phyloP scores from a whole-genome alignment of 2,329 filamentous ascomycete species.

The Emergomyces pasteurianus region DNA sequence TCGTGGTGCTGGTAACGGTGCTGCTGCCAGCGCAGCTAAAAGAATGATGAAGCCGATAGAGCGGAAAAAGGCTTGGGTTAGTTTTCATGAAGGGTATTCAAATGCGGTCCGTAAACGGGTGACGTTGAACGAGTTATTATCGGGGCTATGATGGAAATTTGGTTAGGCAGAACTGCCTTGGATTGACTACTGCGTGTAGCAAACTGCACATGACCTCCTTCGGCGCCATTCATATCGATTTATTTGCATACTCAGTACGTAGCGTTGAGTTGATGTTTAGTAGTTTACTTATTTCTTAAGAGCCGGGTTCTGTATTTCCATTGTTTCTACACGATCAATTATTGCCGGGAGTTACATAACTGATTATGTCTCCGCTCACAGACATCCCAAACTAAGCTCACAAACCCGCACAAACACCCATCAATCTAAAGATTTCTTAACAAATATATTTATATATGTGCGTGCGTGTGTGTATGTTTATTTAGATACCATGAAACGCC shows the following conservation, averaged over 20 bases:
- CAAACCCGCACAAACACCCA: too few relatives aligned
- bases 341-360: neutral
- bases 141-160: slow-evolving; percentile 19
- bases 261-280: neutral
- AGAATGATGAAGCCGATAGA: slow-evolving; percentile 16
- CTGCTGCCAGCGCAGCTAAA: neutral
- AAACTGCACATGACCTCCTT: neutral
- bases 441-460: neutral
- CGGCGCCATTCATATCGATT: neutral
- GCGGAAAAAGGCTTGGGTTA: slow-evolving; percentile 66
- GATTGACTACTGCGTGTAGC: neutral
- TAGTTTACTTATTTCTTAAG: neutral
- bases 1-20: neutral
- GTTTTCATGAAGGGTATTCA: slow-evolving; percentile 78
- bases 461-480: too few relatives aligned
- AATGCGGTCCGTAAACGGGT: slow-evolving; percentile 88
- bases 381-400: too few relatives aligned
- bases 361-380: too few relatives aligned
- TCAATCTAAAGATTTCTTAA: too few relatives aligned
- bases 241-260: too few relatives aligned
- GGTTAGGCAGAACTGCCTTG: neutral
- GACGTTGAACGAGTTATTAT: slow-evolving; percentile 64
- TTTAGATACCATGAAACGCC: neutral
- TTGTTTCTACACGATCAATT: too few relatives aligned
- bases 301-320: neutral